These are phyloP conservation scores for Saccharomyces paradoxus DNA, from an alignment of 805 yeast species.

Conservation along the genomic window DNA sequence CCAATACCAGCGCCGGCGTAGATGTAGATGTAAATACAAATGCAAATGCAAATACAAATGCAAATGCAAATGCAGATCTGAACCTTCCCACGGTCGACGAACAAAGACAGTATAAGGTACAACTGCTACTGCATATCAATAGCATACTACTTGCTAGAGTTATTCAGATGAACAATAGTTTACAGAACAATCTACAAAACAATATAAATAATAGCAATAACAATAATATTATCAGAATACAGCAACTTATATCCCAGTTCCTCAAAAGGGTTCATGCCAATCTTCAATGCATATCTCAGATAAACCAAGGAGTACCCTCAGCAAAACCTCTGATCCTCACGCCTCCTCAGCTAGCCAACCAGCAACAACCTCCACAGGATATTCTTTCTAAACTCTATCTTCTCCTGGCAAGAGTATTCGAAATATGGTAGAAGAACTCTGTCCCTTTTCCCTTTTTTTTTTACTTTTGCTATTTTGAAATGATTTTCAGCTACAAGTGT, in stretches of 20 bases:
- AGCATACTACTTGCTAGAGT: constrained; percentile 23
- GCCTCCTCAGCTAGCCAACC: constrained; percentile 15
- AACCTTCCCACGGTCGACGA: constrained; percentile 15
- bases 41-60: not conserved
- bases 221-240: constrained; percentile 18
- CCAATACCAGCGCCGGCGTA: not conserved
- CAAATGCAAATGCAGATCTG: not conserved
- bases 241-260: constrained; percentile 23
- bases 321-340: constrained; percentile 24
- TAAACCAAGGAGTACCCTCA: constrained; percentile 23
- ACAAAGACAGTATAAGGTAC: constrained; percentile 29
- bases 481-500: not conserved
- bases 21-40: not conserved
- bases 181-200: constrained; percentile 8
- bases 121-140: constrained; percentile 30
- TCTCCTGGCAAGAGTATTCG: constrained; percentile 28
- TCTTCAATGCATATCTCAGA: constrained; percentile 30
- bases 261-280: constrained; percentile 30
- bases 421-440: constrained; percentile 20
- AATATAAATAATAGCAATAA: constrained; percentile 6
- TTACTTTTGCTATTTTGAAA: not conserved
- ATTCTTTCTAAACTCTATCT: constrained; percentile 26
- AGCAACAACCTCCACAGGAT: constrained; percentile 20
- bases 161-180: constrained; percentile 21
- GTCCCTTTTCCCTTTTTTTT: not conserved